These are phyloP conservation scores for Allantophomopsis lycopodina DNA, from an alignment of 2,329 filamentous ascomycete genomes.

Conservation along the genomic window DNA sequence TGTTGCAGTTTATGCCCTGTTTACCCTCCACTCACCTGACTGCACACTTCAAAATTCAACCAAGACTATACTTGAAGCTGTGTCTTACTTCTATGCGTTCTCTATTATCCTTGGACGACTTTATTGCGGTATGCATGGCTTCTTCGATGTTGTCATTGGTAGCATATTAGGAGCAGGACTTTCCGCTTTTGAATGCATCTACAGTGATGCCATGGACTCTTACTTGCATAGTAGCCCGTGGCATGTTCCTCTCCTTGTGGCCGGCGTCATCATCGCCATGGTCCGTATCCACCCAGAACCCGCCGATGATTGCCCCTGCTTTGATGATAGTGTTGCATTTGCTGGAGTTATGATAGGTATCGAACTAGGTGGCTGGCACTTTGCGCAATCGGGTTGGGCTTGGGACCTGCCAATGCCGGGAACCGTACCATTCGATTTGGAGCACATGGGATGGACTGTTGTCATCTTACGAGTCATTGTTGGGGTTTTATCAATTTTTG, in stretches of 20 bases:
- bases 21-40: constrained; percentile 53
- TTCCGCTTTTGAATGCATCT: constrained; percentile 44
- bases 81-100: constrained; percentile 72
- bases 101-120: constrained; percentile 86
- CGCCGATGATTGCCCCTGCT: constrained; percentile 92
- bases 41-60: constrained; percentile 44
- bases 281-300: constrained; percentile 90
- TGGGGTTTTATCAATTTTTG: constrained; percentile 73
- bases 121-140: constrained; percentile 98
- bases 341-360: constrained; percentile 79
- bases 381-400: constrained; percentile 28
- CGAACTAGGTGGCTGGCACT: constrained; percentile 75
- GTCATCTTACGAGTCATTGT: constrained; percentile 57
- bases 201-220: constrained; percentile 48
- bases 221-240: constrained; percentile 56
- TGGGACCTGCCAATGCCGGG: constrained; percentile 38
- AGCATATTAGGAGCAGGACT: constrained; percentile 60
- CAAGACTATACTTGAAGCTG: constrained; percentile 46
- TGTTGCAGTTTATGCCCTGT: constrained; percentile 72
- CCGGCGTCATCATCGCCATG: constrained; percentile 55
- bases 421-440: constrained; percentile 48
- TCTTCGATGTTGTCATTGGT: constrained; percentile 78
- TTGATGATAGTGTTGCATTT: constrained; percentile 91
- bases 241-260: constrained; percentile 48
- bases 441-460: constrained; percentile 49